A percentile compares a stretch with the other conserved stretches of the same genome.
These are phyloP conservation scores for Rhizopogon vinicolor DNA, from an alignment of 768 basidiomycete genomes.

Conservation along the genomic window DNA sequence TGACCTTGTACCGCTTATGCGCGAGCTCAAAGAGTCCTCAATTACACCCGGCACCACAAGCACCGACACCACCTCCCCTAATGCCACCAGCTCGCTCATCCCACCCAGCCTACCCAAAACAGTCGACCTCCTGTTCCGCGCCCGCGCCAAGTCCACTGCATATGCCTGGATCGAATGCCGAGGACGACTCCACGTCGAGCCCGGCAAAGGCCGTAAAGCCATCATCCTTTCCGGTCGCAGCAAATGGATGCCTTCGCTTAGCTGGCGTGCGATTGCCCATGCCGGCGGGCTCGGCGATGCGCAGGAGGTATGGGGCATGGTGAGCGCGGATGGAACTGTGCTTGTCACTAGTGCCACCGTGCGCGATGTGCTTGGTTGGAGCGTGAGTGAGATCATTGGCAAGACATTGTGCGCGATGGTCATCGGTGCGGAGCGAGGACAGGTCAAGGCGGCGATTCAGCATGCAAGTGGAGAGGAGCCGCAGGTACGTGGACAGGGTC, in stretches of 20 bases:
- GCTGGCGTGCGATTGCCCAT: conserved; percentile 53
- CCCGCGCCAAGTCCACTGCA: conserved; percentile 50
- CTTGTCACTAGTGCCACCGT: conserved; percentile 47
- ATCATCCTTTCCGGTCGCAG: conserved; percentile 86
- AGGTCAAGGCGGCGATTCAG: conserved; percentile 11
- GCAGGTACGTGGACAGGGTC: conserved; percentile 15
- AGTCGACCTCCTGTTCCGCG: conserved; percentile 85
- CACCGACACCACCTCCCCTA: background rate
- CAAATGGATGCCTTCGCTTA: conserved; percentile 56
- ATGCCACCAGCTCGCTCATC: background rate
- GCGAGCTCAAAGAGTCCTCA: conserved; percentile 81
- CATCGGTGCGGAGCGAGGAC: conserved; percentile 17
- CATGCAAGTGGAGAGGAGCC: conserved; percentile 10
- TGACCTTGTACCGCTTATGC: conserved; percentile 86
- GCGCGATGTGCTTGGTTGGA: conserved; percentile 65
- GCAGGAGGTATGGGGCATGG: conserved; percentile 52
- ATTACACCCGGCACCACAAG: conserved; percentile 8
- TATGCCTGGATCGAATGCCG: conserved; percentile 91
- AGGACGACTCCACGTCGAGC: conserved; percentile 88
- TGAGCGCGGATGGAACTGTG: conserved; percentile 42
- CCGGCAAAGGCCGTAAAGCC: conserved; percentile 91
- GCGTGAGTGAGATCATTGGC: conserved; percentile 49
- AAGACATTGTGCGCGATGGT: conserved; percentile 37
- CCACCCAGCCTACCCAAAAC: conserved; percentile 36
- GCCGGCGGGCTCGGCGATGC: conserved; percentile 43